Evolutionary conservation across 2,329 filamentous ascomycete species (phyloP), one percentile per base, ranked within the genome.

Genomic region (Cryphonectria naterciae): DNA sequence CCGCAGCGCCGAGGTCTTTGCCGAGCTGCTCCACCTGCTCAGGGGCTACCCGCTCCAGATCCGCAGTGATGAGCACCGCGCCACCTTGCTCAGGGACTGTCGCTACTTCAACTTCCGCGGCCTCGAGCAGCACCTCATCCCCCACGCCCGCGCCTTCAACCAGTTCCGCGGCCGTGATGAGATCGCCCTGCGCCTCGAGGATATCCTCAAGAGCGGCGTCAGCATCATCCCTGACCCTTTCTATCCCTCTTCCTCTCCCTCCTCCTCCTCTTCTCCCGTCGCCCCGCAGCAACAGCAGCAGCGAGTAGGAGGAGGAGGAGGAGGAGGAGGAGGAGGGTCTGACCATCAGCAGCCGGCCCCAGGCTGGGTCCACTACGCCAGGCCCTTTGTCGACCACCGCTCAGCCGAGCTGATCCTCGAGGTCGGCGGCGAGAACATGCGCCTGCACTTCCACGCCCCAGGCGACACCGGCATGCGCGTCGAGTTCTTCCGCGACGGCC

Each of bases 21-120:
- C 89, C 60, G 93, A 98, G 77, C 83, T 98, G 5, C 82, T 98
- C 17, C 92, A 93, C 75, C 83, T 97, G 54, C 85, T 98, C 5
- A 89, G 93, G 67, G 95, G 95, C 4, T 98, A 98, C 79, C 91
- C 93, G 0, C 81, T 98, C 1, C 85, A 91, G 32, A 93, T 98
- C 71, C 87, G 90, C 68, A 87, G 91, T 78, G 92, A 95, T 74
- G 85, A 87, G 2, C 95, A 98, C 77, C 90, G 95, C 25, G 85
- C 88, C 32, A 89, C 92, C 70, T 86, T 98, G 4, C 83, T 98
- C 1, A 87, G 93, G 56, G 95, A 98, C 80, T 96, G 93, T 73
- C 90, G 93, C 67, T 98, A 98, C 80, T 98, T 95, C 80, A 94
- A 97, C 79, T 91, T 98, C 75, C 95, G 95, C 78, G 94, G 94